A percentile compares a stretch with the other conserved stretches of the same genome.
Evolutionary conservation across 2,329 filamentous ascomycete species (phyloP).

Genomic region (Knufia fluminis): DNA sequence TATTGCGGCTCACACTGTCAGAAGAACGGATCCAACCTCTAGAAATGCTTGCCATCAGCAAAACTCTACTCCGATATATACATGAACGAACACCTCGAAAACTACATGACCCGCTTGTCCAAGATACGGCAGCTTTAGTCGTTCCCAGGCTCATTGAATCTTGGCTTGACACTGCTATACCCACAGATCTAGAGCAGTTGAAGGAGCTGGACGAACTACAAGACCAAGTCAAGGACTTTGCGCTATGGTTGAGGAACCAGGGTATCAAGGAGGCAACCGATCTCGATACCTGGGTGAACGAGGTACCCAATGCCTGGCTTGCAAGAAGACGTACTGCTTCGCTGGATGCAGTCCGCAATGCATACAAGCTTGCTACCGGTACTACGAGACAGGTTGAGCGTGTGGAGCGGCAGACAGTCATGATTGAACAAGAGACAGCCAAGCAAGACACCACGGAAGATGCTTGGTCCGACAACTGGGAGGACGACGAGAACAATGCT

Average conservation of each 20-base stretch:
- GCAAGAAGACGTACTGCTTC: constrained; percentile 71
- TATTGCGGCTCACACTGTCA: neutral
- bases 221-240: constrained; percentile 56
- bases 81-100: neutral
- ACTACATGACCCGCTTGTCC: neutral
- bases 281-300: constrained; percentile 69
- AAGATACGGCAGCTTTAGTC: constrained; percentile 33
- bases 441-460: constrained; percentile 39
- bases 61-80: neutral
- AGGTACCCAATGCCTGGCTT: constrained; percentile 76
- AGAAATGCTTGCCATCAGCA: neutral
- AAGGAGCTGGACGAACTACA: constrained; percentile 61
- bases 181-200: constrained; percentile 49
- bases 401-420: constrained; percentile 65
- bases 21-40: neutral
- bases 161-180: constrained; percentile 71
- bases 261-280: constrained; percentile 54
- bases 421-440: constrained; percentile 60
- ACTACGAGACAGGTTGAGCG: constrained; percentile 64
- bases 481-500: constrained; percentile 37
- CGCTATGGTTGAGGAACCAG: constrained; percentile 50
- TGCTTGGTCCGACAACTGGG: constrained; percentile 77
- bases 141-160: constrained; percentile 57
- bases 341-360: constrained; percentile 62
- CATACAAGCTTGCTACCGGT: constrained; percentile 59